phyloP scores from a whole-genome alignment of 2,329 filamentous ascomycete genomes.

The Clonostachys sp. region DNA sequence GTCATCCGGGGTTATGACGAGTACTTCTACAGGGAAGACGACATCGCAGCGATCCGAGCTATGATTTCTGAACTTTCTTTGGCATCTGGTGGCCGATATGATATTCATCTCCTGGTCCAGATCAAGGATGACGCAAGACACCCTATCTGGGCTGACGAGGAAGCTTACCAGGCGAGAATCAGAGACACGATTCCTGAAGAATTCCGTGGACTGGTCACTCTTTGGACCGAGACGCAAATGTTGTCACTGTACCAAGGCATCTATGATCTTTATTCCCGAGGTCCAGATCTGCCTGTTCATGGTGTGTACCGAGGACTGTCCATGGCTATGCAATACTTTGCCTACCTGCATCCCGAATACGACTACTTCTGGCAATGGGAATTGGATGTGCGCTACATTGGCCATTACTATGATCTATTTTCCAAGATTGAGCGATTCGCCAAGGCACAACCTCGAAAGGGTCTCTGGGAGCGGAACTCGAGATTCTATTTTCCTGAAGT shows the following conservation, averaged over 20 bases:
- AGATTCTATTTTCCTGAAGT: constrained; percentile 74
- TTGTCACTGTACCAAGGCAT: constrained; percentile 82
- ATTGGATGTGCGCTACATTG: constrained; percentile 87
- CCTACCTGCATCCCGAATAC: constrained; percentile 81
- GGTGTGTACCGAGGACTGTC: constrained; percentile 89
- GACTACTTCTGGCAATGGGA: constrained; percentile 95
- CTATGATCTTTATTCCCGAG: constrained; percentile 66
- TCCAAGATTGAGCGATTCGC: constrained; percentile 67
- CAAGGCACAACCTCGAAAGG: constrained; percentile 69
- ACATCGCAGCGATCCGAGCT: constrained; percentile 76
- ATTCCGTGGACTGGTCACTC: constrained; percentile 80
- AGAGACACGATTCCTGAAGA: constrained; percentile 71
- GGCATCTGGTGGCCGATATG: constrained; percentile 80
- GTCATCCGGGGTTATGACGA: constrained; percentile 81
- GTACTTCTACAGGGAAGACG: constrained; percentile 73
- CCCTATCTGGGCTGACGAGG: constrained; percentile 74
- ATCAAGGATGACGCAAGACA: constrained; percentile 71
- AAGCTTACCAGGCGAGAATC: constrained; percentile 63
- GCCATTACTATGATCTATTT: constrained; percentile 77
- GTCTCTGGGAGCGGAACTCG: constrained; percentile 75
- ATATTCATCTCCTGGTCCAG: constrained; percentile 80
- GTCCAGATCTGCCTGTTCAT: constrained; percentile 72
- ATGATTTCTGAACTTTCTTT: constrained; percentile 79
- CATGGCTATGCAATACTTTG: constrained; percentile 94
- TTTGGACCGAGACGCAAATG: constrained; percentile 97